Percentiles rank a stretch among this genome's conserved stretches.
Conservation (phyloP, 345 rosid genomes). For the Arabidopsis arenosa region DNA sequence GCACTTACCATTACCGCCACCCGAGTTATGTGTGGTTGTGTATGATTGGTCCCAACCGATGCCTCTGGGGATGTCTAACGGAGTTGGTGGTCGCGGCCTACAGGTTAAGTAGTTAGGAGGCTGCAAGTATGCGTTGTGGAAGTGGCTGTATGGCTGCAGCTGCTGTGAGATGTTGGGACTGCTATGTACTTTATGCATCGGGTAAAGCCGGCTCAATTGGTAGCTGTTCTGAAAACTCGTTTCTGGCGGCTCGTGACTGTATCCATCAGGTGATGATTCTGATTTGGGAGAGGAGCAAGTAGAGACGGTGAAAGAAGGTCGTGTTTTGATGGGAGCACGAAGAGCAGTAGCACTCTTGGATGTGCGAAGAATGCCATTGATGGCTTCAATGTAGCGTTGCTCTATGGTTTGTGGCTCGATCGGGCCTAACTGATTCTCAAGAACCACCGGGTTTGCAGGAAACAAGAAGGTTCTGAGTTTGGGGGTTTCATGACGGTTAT, state of each 20-base stretch:
- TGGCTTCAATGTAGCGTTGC: conserved; percentile 82
- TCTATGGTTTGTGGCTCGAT: conserved; percentile 56
- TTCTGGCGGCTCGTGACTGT: conserved; percentile 46
- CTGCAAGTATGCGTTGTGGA: conserved; percentile 43
- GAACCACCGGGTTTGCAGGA: conserved; percentile 52
- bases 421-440: conserved; percentile 48
- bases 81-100: conserved; percentile 43
- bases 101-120: conserved; percentile 32
- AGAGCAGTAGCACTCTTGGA: neutral
- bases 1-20: conserved; percentile 37
- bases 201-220: conserved; percentile 42
- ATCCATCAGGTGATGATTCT: conserved; percentile 65
- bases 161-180: conserved; percentile 64
- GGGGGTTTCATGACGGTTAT: conserved; percentile 59
- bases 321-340: conserved; percentile 48
- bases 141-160: conserved; percentile 44
- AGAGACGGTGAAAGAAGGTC: conserved; percentile 58
- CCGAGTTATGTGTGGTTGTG: conserved; percentile 30
- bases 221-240: conserved; percentile 15
- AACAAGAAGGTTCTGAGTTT: conserved; percentile 73
- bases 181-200: conserved; percentile 71
- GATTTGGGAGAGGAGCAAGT: conserved; percentile 68
- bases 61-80: conserved; percentile 43
- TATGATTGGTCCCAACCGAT: neutral
- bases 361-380: conserved; percentile 61